Conservation (phyloP, 176 grass and related monocot species). For the Eragrostis nindensis region DNA sequence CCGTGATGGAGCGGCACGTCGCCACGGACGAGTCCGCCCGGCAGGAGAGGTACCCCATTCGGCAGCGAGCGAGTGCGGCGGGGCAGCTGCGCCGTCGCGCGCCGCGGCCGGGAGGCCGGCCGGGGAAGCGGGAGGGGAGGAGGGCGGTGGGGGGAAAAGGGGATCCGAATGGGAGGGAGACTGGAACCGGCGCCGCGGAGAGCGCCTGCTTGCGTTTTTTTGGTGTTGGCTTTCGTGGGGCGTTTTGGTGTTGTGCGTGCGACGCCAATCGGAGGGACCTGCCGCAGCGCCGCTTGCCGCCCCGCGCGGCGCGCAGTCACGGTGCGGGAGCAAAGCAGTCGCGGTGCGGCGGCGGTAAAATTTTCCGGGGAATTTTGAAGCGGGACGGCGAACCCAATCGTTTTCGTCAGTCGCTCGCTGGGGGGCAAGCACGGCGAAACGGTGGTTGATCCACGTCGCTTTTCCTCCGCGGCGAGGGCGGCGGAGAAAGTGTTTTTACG, state of each 20-base stretch:
- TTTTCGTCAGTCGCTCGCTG: neutral
- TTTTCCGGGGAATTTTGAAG: neutral
- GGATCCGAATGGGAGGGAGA: neutral
- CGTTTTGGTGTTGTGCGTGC: neutral
- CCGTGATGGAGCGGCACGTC: slow-evolving; percentile 86
- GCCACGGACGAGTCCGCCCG: slow-evolving; percentile 90
- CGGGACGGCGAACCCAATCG: neutral
- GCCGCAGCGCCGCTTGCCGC: neutral
- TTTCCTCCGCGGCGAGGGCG: neutral
- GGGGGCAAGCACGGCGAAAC: neutral
- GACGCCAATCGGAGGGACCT: neutral
- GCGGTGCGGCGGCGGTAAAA: slow-evolving; percentile 1
- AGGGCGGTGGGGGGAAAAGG: neutral
- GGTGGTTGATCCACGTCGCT: neutral
- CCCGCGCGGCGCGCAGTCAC: neutral
- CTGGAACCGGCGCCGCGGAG: neutral
- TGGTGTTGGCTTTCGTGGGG: neutral
- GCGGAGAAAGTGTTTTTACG: neutral
- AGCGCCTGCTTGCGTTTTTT: neutral
- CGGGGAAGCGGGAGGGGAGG: neutral
- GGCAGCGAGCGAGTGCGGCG: neutral
- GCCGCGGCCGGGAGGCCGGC: slow-evolving; percentile 3
- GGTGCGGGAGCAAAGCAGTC: no score
- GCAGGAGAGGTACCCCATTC: slow-evolving; percentile 98
- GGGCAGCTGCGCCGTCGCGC: neutral